These are phyloP conservation scores for Hypoxylon sp. DNA, from an alignment of 2,329 filamentous ascomycete genomes.

Conservation along the genomic window DNA sequence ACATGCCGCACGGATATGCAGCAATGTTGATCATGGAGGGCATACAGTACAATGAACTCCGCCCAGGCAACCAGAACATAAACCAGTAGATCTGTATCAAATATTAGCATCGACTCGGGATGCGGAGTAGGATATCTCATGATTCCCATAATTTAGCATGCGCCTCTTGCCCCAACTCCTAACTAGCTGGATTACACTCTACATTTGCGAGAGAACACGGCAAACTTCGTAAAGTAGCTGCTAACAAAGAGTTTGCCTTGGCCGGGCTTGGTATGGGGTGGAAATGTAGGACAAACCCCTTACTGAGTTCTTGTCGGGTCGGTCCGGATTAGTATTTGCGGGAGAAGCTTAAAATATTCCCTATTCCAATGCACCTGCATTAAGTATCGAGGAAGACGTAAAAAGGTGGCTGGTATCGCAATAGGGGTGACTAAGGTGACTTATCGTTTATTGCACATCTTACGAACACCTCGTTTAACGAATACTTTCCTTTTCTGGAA, in stretches of 20 bases:
- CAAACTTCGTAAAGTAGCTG: not conserved
- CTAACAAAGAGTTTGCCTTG: not conserved
- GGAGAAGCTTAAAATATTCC: conserved; percentile 18
- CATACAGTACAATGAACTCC: conserved; percentile 30
- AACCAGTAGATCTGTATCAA: not conserved
- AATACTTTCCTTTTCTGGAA: conserved; percentile 16
- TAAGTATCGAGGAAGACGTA: conserved; percentile 2
- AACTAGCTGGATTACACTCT: not conserved
- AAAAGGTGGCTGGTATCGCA: not conserved
- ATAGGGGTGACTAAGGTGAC: not conserved
- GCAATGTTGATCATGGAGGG: conserved; percentile 36
- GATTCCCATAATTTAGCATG: not conserved
- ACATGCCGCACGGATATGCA: conserved; percentile 36
- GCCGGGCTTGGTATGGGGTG: not conserved
- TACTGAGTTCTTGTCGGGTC: conserved; percentile 7
- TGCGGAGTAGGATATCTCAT: not conserved
- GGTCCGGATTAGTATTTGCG: conserved; percentile 9
- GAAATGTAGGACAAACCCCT: conserved; percentile 11
- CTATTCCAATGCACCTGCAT: conserved; percentile 18
- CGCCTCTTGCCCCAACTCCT: not conserved
- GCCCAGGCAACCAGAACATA: not conserved
- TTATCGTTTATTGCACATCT: conserved; percentile 17
- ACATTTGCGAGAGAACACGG: not conserved
- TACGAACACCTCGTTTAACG: conserved; percentile 8
- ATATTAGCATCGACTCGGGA: too few species aligned